These are phyloP conservation scores for Mycena venus DNA, from an alignment of 768 basidiomycete species.

Conservation along the genomic window DNA sequence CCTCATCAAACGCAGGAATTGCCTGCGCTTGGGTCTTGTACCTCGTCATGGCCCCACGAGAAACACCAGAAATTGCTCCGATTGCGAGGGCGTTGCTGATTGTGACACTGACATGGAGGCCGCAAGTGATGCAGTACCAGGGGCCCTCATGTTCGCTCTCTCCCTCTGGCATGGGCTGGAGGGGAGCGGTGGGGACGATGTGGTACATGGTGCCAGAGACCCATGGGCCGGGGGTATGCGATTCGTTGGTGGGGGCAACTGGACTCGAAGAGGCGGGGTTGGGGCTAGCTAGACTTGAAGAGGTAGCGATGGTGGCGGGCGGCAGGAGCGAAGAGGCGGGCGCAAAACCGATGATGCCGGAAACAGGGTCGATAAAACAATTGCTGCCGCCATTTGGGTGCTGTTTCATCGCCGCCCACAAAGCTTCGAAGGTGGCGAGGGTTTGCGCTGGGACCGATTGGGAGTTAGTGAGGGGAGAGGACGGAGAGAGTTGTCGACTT, in stretches of 20 bases:
- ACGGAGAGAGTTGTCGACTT: neutral
- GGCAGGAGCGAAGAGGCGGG: neutral
- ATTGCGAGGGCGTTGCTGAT: neutral
- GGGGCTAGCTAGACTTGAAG: no score
- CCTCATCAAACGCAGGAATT: neutral
- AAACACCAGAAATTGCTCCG: neutral
- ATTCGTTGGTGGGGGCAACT: neutral
- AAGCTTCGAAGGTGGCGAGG: neutral
- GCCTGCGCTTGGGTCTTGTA: conserved; percentile 8
- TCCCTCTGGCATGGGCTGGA: neutral
- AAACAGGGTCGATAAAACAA: neutral
- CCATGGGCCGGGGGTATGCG: neutral
- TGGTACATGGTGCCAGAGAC: neutral
- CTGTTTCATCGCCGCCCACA: neutral
- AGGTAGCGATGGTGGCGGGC: neutral
- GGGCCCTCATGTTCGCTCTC: neutral
- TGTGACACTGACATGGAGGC: neutral
- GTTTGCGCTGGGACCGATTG: neutral
- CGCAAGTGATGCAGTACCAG: conserved; percentile 16
- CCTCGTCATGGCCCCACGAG: neutral
- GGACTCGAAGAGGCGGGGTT: neutral
- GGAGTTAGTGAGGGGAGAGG: neutral
- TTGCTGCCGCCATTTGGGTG: neutral
- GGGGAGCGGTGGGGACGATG: neutral
- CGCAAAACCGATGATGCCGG: neutral